Evolutionary conservation across 23 red algal genomes (phyloP).

Genomic region (Cyanidioschyzon merolae): DNA sequence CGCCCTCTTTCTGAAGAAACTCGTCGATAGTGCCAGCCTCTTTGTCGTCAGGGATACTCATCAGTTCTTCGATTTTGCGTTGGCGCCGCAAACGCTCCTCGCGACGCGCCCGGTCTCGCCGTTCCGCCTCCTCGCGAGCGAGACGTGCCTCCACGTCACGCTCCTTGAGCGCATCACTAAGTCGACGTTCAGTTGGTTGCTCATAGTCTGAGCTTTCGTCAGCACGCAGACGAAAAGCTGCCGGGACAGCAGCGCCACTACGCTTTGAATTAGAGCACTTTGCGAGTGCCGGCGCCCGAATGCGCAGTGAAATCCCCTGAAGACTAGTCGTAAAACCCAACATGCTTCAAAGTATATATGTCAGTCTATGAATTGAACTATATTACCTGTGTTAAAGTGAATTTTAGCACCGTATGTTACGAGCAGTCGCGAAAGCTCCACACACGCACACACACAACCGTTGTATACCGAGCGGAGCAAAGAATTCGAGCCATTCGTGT

Average conservation of each 20-base stretch:
- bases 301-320: not conserved
- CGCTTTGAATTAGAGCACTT: not conserved
- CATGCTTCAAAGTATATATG: not conserved
- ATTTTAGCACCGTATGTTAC: no score
- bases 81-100: slow-evolving; percentile 42
- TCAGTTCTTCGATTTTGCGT: slow-evolving; percentile 50
- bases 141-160: slow-evolving; percentile 83
- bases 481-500: no score
- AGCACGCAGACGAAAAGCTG: not conserved
- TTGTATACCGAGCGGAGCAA: no score
- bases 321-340: not conserved
- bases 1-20: slow-evolving; percentile 85
- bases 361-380: no score
- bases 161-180: slow-evolving; percentile 91
- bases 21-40: slow-evolving; percentile 76
- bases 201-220: slow-evolving; percentile 33
- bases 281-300: not conserved
- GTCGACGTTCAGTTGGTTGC: slow-evolving; percentile 50
- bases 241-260: not conserved
- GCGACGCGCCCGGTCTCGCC: slow-evolving; percentile 13
- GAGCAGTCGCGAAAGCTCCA: no score
- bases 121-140: slow-evolving; percentile 46
- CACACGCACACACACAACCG: no score
- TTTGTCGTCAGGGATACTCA: slow-evolving; percentile 71
- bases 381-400: no score